Evolutionary conservation across 345 rosid species (phyloP).

Genomic region (Cochlearia excelsa): DNA sequence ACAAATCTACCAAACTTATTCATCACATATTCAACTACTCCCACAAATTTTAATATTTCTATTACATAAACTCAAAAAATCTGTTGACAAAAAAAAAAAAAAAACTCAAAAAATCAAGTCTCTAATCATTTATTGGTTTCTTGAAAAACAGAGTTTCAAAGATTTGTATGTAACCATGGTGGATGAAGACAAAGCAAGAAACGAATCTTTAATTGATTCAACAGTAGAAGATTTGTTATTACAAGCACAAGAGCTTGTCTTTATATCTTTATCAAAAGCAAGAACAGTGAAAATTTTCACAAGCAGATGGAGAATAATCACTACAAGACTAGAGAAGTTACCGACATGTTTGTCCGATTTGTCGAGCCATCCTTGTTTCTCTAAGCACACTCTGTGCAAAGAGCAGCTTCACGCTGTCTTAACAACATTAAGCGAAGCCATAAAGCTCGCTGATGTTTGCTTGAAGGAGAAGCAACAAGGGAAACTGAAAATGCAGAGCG

Average conservation of each 20-base stretch:
- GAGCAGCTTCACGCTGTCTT: constrained; percentile 84
- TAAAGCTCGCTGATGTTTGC: constrained; percentile 57
- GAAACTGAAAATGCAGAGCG: constrained; percentile 89
- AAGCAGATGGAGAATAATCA: constrained; percentile 81
- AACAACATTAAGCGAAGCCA: constrained; percentile 50
- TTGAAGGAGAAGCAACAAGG: constrained; percentile 70
- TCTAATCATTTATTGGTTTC: constrained; percentile 22
- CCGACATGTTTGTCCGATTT: constrained; percentile 73
- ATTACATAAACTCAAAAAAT: constrained; percentile 17
- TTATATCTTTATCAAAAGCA: constrained; percentile 54
- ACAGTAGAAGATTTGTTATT: constrained; percentile 76
- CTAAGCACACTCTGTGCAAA: constrained; percentile 74
- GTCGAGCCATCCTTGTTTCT: constrained; percentile 93
- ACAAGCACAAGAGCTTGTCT: constrained; percentile 70
- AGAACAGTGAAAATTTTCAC: constrained; percentile 66
- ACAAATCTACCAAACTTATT: constrained; percentile 33
- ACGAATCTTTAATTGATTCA: constrained; percentile 12
- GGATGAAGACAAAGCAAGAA: constrained; percentile 11
- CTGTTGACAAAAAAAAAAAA: no score
- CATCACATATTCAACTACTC: constrained; percentile 74
- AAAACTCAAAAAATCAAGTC: constrained; percentile 19
- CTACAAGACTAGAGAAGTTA: constrained; percentile 76
- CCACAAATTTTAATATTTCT: constrained; percentile 30
- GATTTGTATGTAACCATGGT: constrained; percentile 35
- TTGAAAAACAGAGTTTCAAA: constrained; percentile 33